Conservation (phyloP, 805 yeast genomes). For the Hanseniaspora thailandica region DNA sequence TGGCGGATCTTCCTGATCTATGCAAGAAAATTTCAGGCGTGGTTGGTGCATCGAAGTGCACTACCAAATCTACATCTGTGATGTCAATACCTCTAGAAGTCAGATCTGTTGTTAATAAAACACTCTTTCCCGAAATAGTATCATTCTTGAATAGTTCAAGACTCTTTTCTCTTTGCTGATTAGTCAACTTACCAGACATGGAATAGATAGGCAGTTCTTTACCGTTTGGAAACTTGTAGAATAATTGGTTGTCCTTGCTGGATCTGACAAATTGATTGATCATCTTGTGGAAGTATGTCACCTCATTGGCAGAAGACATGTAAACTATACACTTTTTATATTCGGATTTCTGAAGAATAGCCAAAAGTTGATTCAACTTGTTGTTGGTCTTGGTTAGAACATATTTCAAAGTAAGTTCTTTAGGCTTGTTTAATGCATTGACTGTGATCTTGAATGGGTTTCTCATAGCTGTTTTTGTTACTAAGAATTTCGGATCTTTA, state of each 20-base stretch:
- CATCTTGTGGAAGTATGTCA: slow-evolving; percentile 59
- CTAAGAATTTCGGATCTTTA: slow-evolving; percentile 62
- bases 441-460: slow-evolving; percentile 86
- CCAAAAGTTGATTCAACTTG: slow-evolving; percentile 50
- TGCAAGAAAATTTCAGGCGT: slow-evolving; percentile 87
- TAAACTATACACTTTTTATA: slow-evolving; percentile 80
- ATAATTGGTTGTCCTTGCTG: slow-evolving; percentile 27
- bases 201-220: slow-evolving; percentile 44
- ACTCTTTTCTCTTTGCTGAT: slow-evolving; percentile 66
- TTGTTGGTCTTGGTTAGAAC: slow-evolving; percentile 44
- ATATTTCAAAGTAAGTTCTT: slow-evolving; percentile 51
- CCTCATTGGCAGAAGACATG: slow-evolving; percentile 81
- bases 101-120: slow-evolving; percentile 89
- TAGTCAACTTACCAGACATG: slow-evolving; percentile 81
- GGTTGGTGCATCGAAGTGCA: slow-evolving; percentile 91
- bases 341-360: slow-evolving; percentile 40
- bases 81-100: slow-evolving; percentile 96
- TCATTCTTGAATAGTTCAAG: slow-evolving; percentile 47
- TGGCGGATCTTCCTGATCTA: slow-evolving; percentile 88
- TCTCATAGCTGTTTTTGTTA: slow-evolving; percentile 80
- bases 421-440: slow-evolving; percentile 48
- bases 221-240: slow-evolving; percentile 18
- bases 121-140: slow-evolving; percentile 33
- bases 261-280: slow-evolving; percentile 27
- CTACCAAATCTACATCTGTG: slow-evolving; percentile 83